Conservation (phyloP, 139 green algal species). For the Haematococcus lacustris region DNA sequence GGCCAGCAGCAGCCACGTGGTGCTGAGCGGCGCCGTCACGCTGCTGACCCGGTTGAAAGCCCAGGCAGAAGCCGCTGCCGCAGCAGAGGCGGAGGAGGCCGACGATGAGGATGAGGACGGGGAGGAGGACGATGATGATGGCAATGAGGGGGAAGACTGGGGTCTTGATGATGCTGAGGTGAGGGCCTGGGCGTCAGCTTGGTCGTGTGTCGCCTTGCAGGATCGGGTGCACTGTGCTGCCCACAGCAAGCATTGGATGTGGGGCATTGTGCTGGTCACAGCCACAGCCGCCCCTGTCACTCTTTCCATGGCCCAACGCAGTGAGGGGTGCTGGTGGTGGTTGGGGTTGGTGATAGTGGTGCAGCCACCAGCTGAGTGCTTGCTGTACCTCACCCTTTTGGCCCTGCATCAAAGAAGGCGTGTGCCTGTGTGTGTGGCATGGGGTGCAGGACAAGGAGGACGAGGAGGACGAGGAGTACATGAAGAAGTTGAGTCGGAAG, state of each 20-base stretch:
- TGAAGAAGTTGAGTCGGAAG: neutral
- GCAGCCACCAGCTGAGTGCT: neutral
- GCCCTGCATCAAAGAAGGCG: neutral
- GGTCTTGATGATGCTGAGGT: neutral
- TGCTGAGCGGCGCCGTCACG: conserved; percentile 29
- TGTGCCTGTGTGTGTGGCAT: neutral
- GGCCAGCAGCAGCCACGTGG: conserved; percentile 33
- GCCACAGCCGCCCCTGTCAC: too few species aligned
- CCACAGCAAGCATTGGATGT: neutral
- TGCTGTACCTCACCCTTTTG: neutral
- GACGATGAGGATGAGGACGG: conserved; percentile 22
- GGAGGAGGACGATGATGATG: conserved; percentile 28
- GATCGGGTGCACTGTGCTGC: too few species aligned
- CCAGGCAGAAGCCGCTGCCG: conserved; percentile 5
- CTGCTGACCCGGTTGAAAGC: conserved; percentile 21
- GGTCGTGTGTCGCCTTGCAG: too few species aligned
- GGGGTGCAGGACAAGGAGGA: neutral
- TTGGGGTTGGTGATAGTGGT: neutral
- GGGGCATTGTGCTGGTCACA: too few species aligned
- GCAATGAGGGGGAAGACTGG: conserved; percentile 10
- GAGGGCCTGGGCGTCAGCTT: too few species aligned
- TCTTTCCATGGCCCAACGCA: neutral
- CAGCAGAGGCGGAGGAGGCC: conserved; percentile 1
- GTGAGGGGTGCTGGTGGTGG: neutral
- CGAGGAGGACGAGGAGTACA: neutral